Percentiles rank a stretch among this genome's conserved stretches.
phyloP scores from a whole-genome alignment of 2,329 filamentous ascomycete genomes.

The Chaetomiaceae sp. region DNA sequence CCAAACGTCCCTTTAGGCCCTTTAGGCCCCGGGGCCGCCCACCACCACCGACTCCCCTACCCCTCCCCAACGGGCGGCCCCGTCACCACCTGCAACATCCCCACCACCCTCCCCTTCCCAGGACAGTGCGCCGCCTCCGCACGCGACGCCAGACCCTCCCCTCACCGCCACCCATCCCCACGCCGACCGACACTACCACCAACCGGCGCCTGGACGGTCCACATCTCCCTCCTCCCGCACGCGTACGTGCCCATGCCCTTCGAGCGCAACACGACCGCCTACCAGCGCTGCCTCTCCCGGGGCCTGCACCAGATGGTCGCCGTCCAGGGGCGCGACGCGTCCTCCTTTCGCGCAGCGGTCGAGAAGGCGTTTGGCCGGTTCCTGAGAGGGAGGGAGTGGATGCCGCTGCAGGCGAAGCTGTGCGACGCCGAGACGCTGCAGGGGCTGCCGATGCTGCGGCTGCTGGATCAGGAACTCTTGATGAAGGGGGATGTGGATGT shows the following conservation, averaged over 20 bases:
- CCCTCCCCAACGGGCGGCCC: slow-evolving; percentile 23
- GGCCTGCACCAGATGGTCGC: slow-evolving; percentile 56
- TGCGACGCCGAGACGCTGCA: slow-evolving; percentile 52
- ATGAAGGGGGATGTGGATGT: slow-evolving; percentile 34
- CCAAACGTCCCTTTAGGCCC: slow-evolving; percentile 24
- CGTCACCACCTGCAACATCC: slow-evolving; percentile 13
- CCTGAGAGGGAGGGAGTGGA: slow-evolving; percentile 49
- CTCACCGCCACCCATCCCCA: slow-evolving; percentile 23
- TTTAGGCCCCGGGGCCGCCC: slow-evolving; percentile 26
- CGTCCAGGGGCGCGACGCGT: slow-evolving; percentile 45
- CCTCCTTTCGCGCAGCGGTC: slow-evolving; percentile 47
- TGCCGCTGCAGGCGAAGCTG: slow-evolving; percentile 54
- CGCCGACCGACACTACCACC: slow-evolving; percentile 21
- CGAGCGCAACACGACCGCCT: slow-evolving; percentile 57
- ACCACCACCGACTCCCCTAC: slow-evolving; percentile 16
- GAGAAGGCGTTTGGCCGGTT: slow-evolving; percentile 46
- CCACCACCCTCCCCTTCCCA: slow-evolving; percentile 11
- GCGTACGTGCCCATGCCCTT: slow-evolving; percentile 54
- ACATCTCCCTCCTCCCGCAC: slow-evolving; percentile 55
- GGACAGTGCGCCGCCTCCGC: slow-evolving; percentile 20
- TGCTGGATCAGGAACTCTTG: slow-evolving; percentile 35
- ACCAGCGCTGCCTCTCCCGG: slow-evolving; percentile 57
- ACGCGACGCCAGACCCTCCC: slow-evolving; percentile 14
- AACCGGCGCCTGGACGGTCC: slow-evolving; percentile 50
- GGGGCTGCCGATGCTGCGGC: slow-evolving; percentile 57